phyloP scores from a whole-genome alignment of 768 basidiomycete species.

The Peribolospora baueri region DNA sequence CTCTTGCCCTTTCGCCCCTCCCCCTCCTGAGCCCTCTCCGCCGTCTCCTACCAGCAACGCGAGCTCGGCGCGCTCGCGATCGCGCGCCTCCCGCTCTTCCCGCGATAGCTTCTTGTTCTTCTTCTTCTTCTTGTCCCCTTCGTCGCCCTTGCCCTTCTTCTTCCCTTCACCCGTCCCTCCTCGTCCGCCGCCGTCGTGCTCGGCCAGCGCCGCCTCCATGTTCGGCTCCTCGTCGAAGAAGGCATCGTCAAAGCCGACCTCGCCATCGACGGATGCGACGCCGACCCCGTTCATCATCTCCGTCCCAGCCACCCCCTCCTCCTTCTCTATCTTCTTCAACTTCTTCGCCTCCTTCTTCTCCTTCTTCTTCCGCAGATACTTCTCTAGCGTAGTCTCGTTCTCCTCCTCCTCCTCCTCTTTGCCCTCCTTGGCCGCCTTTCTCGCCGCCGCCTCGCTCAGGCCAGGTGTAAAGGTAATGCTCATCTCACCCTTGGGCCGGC shows the following conservation, averaged over 20 bases:
- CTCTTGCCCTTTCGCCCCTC: constrained; percentile 27
- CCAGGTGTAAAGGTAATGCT: constrained; percentile 88
- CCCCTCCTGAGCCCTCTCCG: constrained; percentile 18
- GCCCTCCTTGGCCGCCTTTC: constrained; percentile 11
- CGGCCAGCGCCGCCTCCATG: constrained; percentile 9
- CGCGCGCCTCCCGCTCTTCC: constrained; percentile 17
- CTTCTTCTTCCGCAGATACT: constrained; percentile 65
- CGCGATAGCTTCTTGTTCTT: constrained; percentile 7
- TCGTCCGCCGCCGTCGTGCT: constrained; percentile 8
- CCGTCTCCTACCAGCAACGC: constrained; percentile 37
- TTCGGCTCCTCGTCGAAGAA: constrained; percentile 9
- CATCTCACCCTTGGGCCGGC: constrained; percentile 38
- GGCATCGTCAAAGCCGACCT: constrained; percentile 10
- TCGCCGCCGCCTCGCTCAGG: constrained; percentile 27
- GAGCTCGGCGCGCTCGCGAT: constrained; percentile 39
- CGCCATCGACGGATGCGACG: constrained; percentile 26
- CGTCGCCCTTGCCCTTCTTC: constrained; percentile 11
- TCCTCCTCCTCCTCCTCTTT: constrained; percentile 20
- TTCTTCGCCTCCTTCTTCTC: constrained; percentile 69
- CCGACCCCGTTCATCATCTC: constrained; percentile 9
- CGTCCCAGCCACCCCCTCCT: constrained; percentile 2
- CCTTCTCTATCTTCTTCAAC: constrained; percentile 31
- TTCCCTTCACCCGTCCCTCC: constrained; percentile 13
- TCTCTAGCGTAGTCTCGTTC: constrained; percentile 72
- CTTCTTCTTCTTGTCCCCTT: constrained; percentile 10